Base-by-base conservation (phyloP, 768 basidiomycete genomes). In the Russula sp. region DNA sequence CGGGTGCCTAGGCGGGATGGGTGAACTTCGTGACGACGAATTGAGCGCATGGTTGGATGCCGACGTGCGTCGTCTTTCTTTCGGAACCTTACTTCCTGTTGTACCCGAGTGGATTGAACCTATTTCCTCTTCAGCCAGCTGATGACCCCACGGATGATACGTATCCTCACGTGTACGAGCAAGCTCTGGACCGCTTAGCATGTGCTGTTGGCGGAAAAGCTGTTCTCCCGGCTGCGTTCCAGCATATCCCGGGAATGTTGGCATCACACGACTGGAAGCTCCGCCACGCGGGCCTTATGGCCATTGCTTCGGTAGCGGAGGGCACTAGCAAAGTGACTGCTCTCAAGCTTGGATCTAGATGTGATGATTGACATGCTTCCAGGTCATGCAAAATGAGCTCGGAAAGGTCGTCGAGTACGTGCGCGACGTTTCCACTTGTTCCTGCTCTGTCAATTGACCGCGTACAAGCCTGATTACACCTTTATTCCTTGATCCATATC, bases 241-340 rank as follows among this genome's bases (percentile, higher is more conserved):
- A 85, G 71, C 84, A 85, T 61, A 90, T 92, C 14, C 90, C 90
- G 0, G 85, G 84, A 0, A 90, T 95, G 86, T 77, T 94, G 59
- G 81, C 80, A 0, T 85, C 82, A 58, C 86, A 85, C 62, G 89
- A 93, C 72, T 96, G 93, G 93, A 79, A 89, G 56, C 80, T 84
- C 32, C 78, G 92, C 34, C 91, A 95, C 67, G 91, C 90, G 0
- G 93, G 88, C 11, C 74, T 95, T 29, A 90, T 93, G 83, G 90
- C 90, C 0, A 87, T 96, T 59, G 90, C 90, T 0, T 82, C 87
- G 0, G 86, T 94, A 54, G 90, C 84, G 0, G 93, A 94, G 73
- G 93, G 93, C 2, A 90, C 89, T 0, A 83, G 81, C 41, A 86
- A 85, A 76, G 84, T 86, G 48, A 25, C 71, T 66, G 16, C 43